A percentile compares a stretch with the other conserved stretches of the same genome.
Conservation (phyloP, 768 basidiomycete species). For the Gyrodon lividus region DNA sequence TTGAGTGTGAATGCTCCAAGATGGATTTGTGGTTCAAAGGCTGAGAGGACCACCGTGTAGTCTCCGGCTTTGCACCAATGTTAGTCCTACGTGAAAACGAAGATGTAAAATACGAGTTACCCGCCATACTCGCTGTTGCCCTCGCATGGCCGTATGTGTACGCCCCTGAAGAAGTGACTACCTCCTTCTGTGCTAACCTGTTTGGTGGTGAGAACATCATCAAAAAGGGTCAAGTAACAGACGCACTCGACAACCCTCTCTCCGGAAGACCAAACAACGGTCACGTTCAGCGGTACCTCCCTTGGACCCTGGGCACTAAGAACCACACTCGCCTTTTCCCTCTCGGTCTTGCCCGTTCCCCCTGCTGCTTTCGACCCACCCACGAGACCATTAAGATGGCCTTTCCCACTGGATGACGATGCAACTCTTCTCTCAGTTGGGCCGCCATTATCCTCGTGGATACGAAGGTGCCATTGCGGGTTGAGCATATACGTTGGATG, state of each 20-base stretch:
- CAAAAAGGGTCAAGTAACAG: neutral
- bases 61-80: constrained; percentile 46
- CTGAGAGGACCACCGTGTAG: constrained; percentile 82
- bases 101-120: constrained; percentile 38
- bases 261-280: constrained; percentile 73
- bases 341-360: neutral
- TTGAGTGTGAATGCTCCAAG: constrained; percentile 64
- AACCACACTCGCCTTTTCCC: constrained; percentile 39
- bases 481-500: constrained; percentile 85
- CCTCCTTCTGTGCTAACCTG: constrained; percentile 63
- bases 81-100: neutral
- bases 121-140: constrained; percentile 46
- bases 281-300: constrained; percentile 72
- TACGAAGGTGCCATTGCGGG: constrained; percentile 77
- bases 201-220: neutral
- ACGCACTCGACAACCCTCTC: constrained; percentile 74
- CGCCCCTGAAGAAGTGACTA: constrained; percentile 71
- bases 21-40: constrained; percentile 70
- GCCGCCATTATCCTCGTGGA: constrained; percentile 40
- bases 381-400: constrained; percentile 8
- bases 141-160: constrained; percentile 79
- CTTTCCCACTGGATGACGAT: neutral
- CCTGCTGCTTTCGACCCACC: neutral
- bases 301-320: constrained; percentile 55
- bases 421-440: constrained; percentile 4